phyloP scores from a whole-genome alignment of 2,329 filamentous ascomycete genomes.

The Fusarium sp. region DNA sequence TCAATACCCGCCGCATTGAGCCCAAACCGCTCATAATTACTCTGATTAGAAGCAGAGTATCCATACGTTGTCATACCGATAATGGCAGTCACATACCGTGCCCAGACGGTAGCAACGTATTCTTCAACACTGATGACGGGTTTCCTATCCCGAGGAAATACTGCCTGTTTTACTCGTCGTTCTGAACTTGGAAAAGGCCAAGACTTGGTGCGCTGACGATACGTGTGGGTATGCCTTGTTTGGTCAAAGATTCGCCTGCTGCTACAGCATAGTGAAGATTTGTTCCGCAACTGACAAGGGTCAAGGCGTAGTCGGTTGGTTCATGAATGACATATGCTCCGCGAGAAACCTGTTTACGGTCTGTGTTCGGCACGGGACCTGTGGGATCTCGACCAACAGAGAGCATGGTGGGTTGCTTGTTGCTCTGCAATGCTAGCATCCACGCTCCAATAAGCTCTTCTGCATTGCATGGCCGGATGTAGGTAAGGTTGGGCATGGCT shows the following conservation, averaged over 20 bases:
- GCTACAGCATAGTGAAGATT: slow-evolving; percentile 59
- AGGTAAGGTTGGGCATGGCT: slow-evolving; percentile 50
- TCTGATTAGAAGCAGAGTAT: slow-evolving; percentile 62
- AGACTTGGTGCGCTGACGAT: not conserved
- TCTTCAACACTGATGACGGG: slow-evolving; percentile 64
- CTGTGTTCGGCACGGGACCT: not conserved
- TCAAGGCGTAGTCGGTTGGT: not conserved
- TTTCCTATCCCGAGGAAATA: slow-evolving; percentile 18
- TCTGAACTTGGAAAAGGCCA: not conserved
- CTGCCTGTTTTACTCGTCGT: not conserved
- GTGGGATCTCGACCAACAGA: not conserved
- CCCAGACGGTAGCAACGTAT: slow-evolving; percentile 64
- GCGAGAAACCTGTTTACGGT: not conserved
- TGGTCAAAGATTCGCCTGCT: slow-evolving; percentile 54
- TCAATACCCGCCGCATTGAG: slow-evolving; percentile 60
- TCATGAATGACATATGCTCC: not conserved
- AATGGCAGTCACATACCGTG: slow-evolving; percentile 61
- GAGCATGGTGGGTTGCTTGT: not conserved
- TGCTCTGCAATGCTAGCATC: not conserved
- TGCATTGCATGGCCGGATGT: not conserved
- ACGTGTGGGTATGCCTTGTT: not conserved
- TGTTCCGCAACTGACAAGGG: slow-evolving; percentile 43
- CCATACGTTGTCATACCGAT: slow-evolving; percentile 62
- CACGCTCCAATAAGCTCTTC: not conserved
- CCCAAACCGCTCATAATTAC: slow-evolving; percentile 64